Evolutionary conservation across 2,329 filamentous ascomycete species (phyloP).

Genomic region (Exophiala mesophila): DNA sequence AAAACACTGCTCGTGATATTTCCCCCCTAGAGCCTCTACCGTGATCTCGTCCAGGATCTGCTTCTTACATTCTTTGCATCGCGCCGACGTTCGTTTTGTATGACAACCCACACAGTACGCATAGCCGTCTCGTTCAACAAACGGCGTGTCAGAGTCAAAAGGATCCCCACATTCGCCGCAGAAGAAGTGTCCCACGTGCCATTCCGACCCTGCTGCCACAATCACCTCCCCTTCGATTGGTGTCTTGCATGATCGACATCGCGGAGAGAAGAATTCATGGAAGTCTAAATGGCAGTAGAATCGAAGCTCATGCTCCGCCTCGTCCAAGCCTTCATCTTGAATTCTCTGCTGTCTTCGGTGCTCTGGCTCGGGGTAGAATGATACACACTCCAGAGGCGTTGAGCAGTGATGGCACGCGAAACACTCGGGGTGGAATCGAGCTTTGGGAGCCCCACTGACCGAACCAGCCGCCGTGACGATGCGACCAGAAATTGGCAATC

Average conservation of each 20-base stretch:
- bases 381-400: slow-evolving; percentile 85
- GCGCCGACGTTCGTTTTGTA: slow-evolving; percentile 82
- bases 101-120: slow-evolving; percentile 95
- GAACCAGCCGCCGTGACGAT: slow-evolving; percentile 77
- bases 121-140: slow-evolving; percentile 96
- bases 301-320: slow-evolving; percentile 64
- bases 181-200: slow-evolving; percentile 98
- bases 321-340: slow-evolving; percentile 52
- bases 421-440: slow-evolving; percentile 85
- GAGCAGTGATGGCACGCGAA: slow-evolving; percentile 86
- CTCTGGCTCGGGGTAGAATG: slow-evolving; percentile 90
- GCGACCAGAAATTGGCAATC: slow-evolving; percentile 78
- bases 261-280: slow-evolving; percentile 87
- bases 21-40: slow-evolving; percentile 77
- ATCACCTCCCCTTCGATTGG: slow-evolving; percentile 94
- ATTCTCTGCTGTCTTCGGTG: slow-evolving; percentile 65
- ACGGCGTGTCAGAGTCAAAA: slow-evolving; percentile 62
- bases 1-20: slow-evolving; percentile 95
- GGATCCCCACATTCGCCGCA: slow-evolving; percentile 95
- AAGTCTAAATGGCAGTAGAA: slow-evolving; percentile 99
- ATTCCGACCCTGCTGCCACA: slow-evolving; percentile 88
- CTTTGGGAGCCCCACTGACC: slow-evolving; percentile 17
- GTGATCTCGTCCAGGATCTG: slow-evolving; percentile 88
- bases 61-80: slow-evolving; percentile 77
- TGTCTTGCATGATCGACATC: slow-evolving; percentile 93